Percentiles rank a stretch among this genome's conserved stretches.
These are phyloP conservation scores for Suillus subaureus DNA, from an alignment of 768 basidiomycete genomes.

Conservation along the genomic window DNA sequence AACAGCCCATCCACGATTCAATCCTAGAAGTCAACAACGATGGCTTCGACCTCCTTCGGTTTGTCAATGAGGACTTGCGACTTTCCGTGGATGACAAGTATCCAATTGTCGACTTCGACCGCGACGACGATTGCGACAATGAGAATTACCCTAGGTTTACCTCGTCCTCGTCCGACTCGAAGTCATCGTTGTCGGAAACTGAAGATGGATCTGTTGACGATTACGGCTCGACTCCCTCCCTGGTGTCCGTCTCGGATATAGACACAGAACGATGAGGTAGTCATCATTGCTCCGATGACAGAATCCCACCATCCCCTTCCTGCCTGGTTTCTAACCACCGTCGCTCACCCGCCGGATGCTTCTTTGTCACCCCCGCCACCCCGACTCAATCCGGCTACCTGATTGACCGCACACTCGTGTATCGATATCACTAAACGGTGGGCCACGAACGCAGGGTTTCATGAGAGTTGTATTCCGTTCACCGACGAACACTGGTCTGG, in stretches of 20 bases:
- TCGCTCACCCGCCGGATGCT: conserved; percentile 3
- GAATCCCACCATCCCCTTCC: neutral
- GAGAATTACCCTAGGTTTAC: neutral
- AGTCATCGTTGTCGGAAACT: neutral
- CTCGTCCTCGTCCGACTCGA: neutral
- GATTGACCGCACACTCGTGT: neutral
- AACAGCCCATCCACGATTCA: neutral
- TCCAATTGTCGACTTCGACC: neutral
- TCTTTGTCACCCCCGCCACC: neutral
- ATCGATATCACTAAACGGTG: neutral
- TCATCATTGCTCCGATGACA: neutral
- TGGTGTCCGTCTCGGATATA: neutral
- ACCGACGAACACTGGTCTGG: neutral
- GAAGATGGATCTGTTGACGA: neutral
- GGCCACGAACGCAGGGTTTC: neutral
- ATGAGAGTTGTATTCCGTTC: neutral
- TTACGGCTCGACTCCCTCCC: neutral
- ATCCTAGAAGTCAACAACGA: neutral
- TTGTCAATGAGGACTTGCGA: conserved; percentile 1
- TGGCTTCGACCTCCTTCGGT: neutral
- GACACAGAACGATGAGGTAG: neutral
- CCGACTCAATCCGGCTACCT: neutral
- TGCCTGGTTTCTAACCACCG: neutral
- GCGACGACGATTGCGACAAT: neutral
- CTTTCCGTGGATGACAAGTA: neutral